Percentiles rank a stretch among this genome's conserved stretches.
Evolutionary conservation across 2,329 filamentous ascomycete genomes (phyloP).

Genomic region (Penicillium sp.): DNA sequence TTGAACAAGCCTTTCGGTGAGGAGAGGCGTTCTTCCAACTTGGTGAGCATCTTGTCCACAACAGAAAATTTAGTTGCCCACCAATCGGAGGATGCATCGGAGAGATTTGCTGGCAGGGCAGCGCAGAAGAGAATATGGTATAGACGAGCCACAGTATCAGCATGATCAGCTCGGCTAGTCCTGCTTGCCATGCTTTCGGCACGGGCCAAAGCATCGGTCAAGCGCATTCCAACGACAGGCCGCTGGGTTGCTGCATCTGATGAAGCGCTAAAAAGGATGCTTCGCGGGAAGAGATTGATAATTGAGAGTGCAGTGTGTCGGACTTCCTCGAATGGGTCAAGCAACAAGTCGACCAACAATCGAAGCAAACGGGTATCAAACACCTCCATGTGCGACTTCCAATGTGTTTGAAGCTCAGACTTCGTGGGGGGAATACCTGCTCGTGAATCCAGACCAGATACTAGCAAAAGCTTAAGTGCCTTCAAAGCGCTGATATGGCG

Average conservation of each 20-base stretch:
- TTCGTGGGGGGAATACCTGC: constrained; percentile 50
- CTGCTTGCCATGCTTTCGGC: constrained; percentile 46
- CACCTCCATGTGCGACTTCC: constrained; percentile 55
- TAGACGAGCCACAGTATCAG: constrained; percentile 82
- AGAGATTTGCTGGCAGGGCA: constrained; percentile 43
- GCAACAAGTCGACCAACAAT: constrained; percentile 74
- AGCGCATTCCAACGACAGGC: constrained; percentile 25
- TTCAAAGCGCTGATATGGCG: constrained; percentile 82
- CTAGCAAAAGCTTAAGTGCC: constrained; percentile 68
- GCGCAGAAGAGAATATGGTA: constrained; percentile 71
- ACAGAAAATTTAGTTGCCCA: constrained; percentile 52
- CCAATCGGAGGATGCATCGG: constrained; percentile 25
- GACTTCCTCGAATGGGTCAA: constrained; percentile 94
- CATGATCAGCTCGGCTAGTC: constrained; percentile 87
- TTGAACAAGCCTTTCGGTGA: constrained; percentile 69
- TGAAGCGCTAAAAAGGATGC: constrained; percentile 28
- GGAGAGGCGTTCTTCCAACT: constrained; percentile 67
- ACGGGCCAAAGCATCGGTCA: constrained; percentile 37
- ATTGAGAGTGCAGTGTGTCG: constrained; percentile 59
- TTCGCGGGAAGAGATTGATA: constrained; percentile 44
- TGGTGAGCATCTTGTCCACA: constrained; percentile 61
- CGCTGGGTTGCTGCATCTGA: constrained; percentile 17
- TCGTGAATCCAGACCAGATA: constrained; percentile 66
- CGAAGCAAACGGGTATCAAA: constrained; percentile 48
- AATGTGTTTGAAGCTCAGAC: constrained; percentile 54